A percentile compares a stretch with the other conserved stretches of the same genome.
These are phyloP conservation scores for Bacidia gigantensis DNA, from an alignment of 495 filamentous ascomycete genomes.

Conservation along the genomic window DNA sequence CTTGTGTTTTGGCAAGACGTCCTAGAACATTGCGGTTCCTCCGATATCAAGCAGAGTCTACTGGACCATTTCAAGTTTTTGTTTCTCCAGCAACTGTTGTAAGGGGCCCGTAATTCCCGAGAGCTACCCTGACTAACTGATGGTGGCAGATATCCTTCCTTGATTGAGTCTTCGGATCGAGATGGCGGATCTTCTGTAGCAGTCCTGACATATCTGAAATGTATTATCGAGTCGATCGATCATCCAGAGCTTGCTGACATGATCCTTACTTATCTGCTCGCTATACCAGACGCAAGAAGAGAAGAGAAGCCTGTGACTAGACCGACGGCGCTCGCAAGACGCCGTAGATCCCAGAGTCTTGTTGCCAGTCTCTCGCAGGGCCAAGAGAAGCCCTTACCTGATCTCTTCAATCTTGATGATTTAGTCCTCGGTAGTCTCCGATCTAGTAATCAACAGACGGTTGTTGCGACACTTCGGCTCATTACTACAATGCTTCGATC, in stretches of 20 bases:
- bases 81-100: constrained; percentile 91
- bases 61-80: constrained; percentile 95
- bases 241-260: constrained; percentile 86
- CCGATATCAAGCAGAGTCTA: constrained; percentile 80
- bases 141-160: constrained; percentile 65
- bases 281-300: constrained; percentile 42
- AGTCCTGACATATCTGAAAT: constrained; percentile 82
- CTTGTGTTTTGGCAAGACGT: constrained; percentile 97
- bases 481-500: constrained; percentile 70
- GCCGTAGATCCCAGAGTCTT: constrained; percentile 77
- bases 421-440: constrained; percentile 74
- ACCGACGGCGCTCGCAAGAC: constrained; percentile 47
- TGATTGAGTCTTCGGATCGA: constrained; percentile 90
- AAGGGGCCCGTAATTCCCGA: constrained; percentile 22
- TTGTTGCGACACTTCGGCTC: constrained; percentile 74
- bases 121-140: not conserved
- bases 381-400: constrained; percentile 59
- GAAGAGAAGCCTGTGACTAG: constrained; percentile 30
- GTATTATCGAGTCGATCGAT: constrained; percentile 78
- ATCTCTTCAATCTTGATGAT: constrained; percentile 85
- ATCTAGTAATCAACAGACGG: constrained; percentile 75
- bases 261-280: constrained; percentile 85
- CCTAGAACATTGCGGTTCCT: constrained; percentile 82
- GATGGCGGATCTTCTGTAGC: constrained; percentile 94
- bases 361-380: constrained; percentile 61